Conservation (phyloP, 306 rosid species). For the Hippophae rhamnoides region DNA sequence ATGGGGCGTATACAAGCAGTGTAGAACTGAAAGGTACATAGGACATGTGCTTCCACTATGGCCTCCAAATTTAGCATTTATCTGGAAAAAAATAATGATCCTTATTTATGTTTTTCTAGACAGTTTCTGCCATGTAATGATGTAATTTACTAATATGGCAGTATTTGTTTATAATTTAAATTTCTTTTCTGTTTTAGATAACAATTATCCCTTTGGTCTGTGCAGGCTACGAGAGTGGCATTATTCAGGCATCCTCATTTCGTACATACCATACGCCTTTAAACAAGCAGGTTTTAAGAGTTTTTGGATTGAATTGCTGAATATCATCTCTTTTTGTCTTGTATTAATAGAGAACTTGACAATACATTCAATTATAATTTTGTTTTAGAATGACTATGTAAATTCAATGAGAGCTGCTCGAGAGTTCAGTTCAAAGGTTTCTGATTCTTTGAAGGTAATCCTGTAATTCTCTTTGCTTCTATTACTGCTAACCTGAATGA, state of each 20-base stretch:
- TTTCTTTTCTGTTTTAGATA: neutral
- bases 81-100: too few species aligned
- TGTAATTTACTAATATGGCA: too few species aligned
- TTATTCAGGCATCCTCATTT: conserved; percentile 84
- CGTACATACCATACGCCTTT: conserved; percentile 96
- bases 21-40: conserved; percentile 74
- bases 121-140: neutral
- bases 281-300: conserved; percentile 67
- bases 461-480: conserved; percentile 6
- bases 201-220: neutral
- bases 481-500: too few species aligned
- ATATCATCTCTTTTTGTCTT: conserved; percentile 5
- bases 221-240: conserved; percentile 64
- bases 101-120: neutral
- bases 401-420: conserved; percentile 95
- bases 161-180: neutral
- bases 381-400: conserved; percentile 61
- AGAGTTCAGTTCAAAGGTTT: conserved; percentile 78
- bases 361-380: conserved; percentile 4
- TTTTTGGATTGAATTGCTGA: conserved; percentile 1
- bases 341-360: conserved; percentile 15
- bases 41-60: conserved; percentile 15
- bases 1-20: conserved; percentile 93
- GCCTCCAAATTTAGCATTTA: conserved; percentile 4
- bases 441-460: conserved; percentile 79